Evolutionary conservation across 495 filamentous ascomycete species (phyloP), one percentile per base, ranked within the genome.

Genomic region (Achaetomiella virescens): DNA sequence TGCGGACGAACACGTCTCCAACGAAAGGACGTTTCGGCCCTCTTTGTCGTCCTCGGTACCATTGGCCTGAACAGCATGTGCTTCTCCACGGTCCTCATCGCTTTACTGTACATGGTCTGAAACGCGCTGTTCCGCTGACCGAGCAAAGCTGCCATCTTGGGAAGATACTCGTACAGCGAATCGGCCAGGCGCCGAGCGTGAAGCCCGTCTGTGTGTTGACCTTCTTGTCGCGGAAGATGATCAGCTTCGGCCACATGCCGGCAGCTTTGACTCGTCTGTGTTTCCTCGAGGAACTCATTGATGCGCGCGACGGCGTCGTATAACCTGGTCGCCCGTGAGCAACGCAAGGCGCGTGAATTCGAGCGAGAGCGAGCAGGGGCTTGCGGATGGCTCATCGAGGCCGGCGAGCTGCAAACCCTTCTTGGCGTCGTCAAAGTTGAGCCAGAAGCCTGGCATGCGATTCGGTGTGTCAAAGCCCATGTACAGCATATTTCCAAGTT

Each of bases 401-500:
- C 61, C 58, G 8, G 65, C 62, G 0, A 27, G 14, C 62, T 59
- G 87, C 78, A 24, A 75, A 73, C 89, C 89, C 84, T 51, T 72
- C 70, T 70, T 88, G 85, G 72, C 81, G 24, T 57, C 60, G 2
- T 62, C 29, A 50, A 72, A 73, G 45, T 81, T 73, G 69, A 90
- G 90, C 62, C 77, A 84, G 17, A 88, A 81, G 7, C 84, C 70
- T 1, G 91, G 91, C 84, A 96, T 89, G 48, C 89, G 80, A 64
- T 93, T 95, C 0, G 89, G 89, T 0, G 91, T 96, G 68, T 96
- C 91, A 69, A 96, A 96, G 36, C 83, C 84, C 29, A 85, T 81
- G 64, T 89, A 91, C 46, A 96, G 70, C 52, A 95, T 75, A 55
- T 95, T 84, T 15, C 81, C 91, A 35, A 96, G 75, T 70, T 95